These are phyloP conservation scores for Atractiella rhizophila DNA, from an alignment of 768 basidiomycete genomes.

Conservation along the genomic window DNA sequence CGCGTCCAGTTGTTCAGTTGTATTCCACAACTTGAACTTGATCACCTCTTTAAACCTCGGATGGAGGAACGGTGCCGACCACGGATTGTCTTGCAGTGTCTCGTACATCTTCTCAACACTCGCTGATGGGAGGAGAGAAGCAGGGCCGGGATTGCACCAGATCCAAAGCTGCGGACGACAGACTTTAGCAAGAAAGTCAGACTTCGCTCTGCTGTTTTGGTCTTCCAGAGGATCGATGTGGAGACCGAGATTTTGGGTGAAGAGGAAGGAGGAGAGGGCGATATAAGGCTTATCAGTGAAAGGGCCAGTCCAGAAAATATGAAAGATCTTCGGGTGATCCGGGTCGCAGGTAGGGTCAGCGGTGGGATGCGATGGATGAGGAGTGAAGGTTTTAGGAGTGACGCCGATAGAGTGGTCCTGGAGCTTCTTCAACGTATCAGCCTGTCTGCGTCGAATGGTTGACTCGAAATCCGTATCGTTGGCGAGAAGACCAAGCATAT, in stretches of 20 bases:
- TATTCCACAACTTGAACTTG: slow-evolving; percentile 94
- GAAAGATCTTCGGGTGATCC: slow-evolving; percentile 66
- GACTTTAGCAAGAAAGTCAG: slow-evolving; percentile 23
- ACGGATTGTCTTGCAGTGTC: slow-evolving; percentile 51
- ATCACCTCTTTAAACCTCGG: slow-evolving; percentile 73
- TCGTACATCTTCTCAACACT: slow-evolving; percentile 71
- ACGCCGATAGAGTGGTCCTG: neutral
- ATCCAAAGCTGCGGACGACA: slow-evolving; percentile 89
- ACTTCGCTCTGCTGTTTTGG: slow-evolving; percentile 26
- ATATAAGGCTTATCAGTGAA: slow-evolving; percentile 98
- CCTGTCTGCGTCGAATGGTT: slow-evolving; percentile 8
- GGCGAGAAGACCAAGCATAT: no score
- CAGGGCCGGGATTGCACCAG: slow-evolving; percentile 97
- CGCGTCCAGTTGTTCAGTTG: slow-evolving; percentile 82
- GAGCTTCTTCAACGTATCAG: slow-evolving; percentile 1
- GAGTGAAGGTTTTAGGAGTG: neutral
- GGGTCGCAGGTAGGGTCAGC: slow-evolving; percentile 52
- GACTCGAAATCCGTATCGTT: slow-evolving; percentile 1
- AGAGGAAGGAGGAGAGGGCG: slow-evolving; percentile 77
- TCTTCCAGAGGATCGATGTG: no score
- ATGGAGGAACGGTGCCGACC: slow-evolving; percentile 87
- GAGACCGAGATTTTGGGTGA: slow-evolving; percentile 76
- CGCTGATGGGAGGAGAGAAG: slow-evolving; percentile 68
- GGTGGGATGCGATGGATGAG: slow-evolving; percentile 33
- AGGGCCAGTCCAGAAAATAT: slow-evolving; percentile 98